These are phyloP conservation scores for Mortierella sp. DNA, from an alignment of 371 early-diverging fungal species.

Conservation along the genomic window DNA sequence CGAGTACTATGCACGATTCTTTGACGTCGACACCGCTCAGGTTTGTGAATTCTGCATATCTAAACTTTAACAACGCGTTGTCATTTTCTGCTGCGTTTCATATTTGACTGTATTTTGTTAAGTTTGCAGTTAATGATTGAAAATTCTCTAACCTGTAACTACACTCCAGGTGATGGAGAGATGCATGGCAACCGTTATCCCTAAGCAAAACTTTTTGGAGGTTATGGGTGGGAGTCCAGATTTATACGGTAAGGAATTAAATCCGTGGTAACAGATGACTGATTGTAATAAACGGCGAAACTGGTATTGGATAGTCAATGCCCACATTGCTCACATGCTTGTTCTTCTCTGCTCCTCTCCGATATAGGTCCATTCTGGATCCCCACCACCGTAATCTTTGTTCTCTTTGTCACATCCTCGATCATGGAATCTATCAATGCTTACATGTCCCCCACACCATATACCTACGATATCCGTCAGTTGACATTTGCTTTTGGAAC, in stretches of 20 bases:
- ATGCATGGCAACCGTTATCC: slow-evolving; percentile 63
- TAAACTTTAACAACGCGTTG: background rate
- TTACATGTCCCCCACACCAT: slow-evolving; percentile 65
- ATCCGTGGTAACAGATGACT: background rate
- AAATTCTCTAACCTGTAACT: background rate
- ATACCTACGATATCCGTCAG: slow-evolving; percentile 83
- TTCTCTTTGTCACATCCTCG: slow-evolving; percentile 91
- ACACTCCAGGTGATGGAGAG: slow-evolving; percentile 65
- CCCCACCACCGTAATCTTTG: slow-evolving; percentile 92
- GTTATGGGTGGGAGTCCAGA: slow-evolving; percentile 65
- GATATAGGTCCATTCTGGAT: slow-evolving; percentile 94
- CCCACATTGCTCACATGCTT: background rate
- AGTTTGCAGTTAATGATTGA: background rate
- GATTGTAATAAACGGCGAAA: background rate
- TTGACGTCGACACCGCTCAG: slow-evolving; percentile 91
- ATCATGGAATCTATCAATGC: slow-evolving; percentile 87
- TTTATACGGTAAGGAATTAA: slow-evolving; percentile 74
- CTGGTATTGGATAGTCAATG: background rate
- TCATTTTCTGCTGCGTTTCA: background rate
- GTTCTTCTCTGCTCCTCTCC: background rate
- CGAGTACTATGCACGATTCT: slow-evolving; percentile 90
- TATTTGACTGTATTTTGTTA: background rate
- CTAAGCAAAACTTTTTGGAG: slow-evolving; percentile 64
- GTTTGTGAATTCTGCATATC: slow-evolving; percentile 42
- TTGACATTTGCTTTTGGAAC: slow-evolving; percentile 84